Evolutionary conservation across 2,329 filamentous ascomycete genomes (phyloP), one percentile per base, ranked within the genome.

Genomic region (Plectosphaerella sp.): DNA sequence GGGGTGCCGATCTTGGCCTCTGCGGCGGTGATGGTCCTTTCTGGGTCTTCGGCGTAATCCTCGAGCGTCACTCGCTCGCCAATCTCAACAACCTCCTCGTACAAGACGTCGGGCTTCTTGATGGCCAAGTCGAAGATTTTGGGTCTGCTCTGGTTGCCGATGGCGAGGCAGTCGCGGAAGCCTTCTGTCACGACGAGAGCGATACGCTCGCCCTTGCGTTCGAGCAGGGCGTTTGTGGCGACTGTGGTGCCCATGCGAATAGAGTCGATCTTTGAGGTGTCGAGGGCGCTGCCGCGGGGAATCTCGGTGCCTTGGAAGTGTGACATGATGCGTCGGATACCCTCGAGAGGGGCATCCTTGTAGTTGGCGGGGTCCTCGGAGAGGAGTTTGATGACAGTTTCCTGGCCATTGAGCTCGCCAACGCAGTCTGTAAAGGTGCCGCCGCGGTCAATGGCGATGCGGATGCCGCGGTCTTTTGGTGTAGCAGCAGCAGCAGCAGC

Each of bases 231-330:
- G 67, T 97, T 97, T 1, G 92, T 97, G 10, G 92, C 92, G 12
- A 97, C 91, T 0, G 92, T 97, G 1, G 92, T 97, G 45, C 92
- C 92, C 92, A 97, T 97, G 47, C 92, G 87, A 66, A 97, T 96
- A 51, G 88, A 91, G 60, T 94, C 89, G 60, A 97, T 95, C 63
- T 85, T 73, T 16, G 84, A 82, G 1, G 91, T 96, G 67, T 96
- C 91, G 9, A 96, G 74, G 1, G 88, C 75, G 65, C 91, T 77
- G 24, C 90, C 91, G 47, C 91, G 84, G 4, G 89, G 89, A 45
- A 95, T 91, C 5, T 93, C 86, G 53, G 80, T 78, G 50, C 80
- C 78, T 2, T 85, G 83, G 68, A 95, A 95, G 60, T 83, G 85
- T 58, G 86, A 87, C 70, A 96, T 83, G 52, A 96, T 85, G 53